Evolutionary conservation across 371 early-diverging fungal species (phyloP), one percentile per base, ranked within the genome.

Genomic region (Mucor ambiguus): DNA sequence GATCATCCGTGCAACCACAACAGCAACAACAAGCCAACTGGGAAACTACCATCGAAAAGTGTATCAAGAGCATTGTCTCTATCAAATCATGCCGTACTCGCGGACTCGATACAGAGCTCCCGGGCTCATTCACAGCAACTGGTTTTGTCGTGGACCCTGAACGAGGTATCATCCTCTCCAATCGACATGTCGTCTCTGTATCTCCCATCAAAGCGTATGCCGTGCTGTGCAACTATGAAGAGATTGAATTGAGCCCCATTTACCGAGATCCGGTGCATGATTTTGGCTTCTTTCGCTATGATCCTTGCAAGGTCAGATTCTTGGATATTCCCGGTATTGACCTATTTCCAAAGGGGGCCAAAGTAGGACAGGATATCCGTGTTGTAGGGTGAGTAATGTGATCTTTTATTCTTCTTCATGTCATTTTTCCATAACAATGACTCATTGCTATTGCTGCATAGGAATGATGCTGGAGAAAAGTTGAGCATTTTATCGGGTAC

Each of bases 81-180:
- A 92, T 97, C 61, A 86, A 91, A 59, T 90, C 91, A 20, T 90
- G 87, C 41, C 92, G 93, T 70, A 91, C 92, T 54, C 80, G 91
- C 24, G 85, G 92, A 28, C 92, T 97, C 59, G 97, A 97, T 76
- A 95, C 96, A 0, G 96, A 97, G 73, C 83, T 85, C 20, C 88
- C 95, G 35, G 93, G 91, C 55, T 87, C 79, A 2, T 89, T 82
- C 69, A 84, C 86, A 16, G 96, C 97, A 3, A 91, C 96, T 5
- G 98, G 98, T 6, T 97, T 97, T 75, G 87, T 97, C 0, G 96
- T 97, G 0, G 97, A 97, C 68, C 89, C 90, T 4, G 61, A 86
- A 61, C 76, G 76, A 0, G 98, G 96, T 7, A 78, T 96, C 35
- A 89, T 96, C 35, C 82, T 96, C n/a, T 90, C 97, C 12, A 96